Percentiles rank a stretch among this genome's conserved stretches.
These are phyloP conservation scores for Brassica cretica DNA, from an alignment of 345 rosid species.

Conservation along the genomic window DNA sequence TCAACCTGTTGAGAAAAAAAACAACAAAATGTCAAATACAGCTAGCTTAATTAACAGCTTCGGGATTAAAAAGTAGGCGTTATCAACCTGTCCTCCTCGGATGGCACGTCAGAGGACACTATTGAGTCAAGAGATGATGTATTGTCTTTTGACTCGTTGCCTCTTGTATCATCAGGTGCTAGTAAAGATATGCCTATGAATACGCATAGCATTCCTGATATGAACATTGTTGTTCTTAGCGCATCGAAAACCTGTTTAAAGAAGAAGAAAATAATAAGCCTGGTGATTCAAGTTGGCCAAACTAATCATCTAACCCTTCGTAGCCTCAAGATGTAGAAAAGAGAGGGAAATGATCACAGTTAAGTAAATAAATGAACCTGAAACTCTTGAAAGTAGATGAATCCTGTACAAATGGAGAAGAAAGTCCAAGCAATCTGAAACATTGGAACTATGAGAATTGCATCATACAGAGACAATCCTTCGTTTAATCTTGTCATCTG, in stretches of 20 bases:
- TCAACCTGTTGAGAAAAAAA: conserved; percentile 46
- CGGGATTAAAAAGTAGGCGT: neutral
- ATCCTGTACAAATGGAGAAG: conserved; percentile 98
- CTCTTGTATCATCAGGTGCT: conserved; percentile 95
- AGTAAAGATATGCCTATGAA: conserved; percentile 87
- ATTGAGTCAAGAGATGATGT: conserved; percentile 53
- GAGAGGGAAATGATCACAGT: neutral
- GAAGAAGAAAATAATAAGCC: conserved; percentile 6
- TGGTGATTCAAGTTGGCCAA: neutral
- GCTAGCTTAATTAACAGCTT: neutral
- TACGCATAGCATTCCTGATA: conserved; percentile 82
- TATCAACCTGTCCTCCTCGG: conserved; percentile 72
- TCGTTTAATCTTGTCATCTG: conserved; percentile 98
- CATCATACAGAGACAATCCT: conserved; percentile 88
- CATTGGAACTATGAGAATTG: conserved; percentile 98
- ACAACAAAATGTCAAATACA: neutral
- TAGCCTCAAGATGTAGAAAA: neutral
- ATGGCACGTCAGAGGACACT: conserved; percentile 53
- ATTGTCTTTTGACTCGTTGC: conserved; percentile 71
- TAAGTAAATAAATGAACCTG: conserved; percentile 55
- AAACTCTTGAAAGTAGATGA: conserved; percentile 95
- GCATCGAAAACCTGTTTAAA: conserved; percentile 76
- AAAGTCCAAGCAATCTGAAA: conserved; percentile 99
- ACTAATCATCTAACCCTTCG: neutral
- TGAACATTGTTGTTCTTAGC: conserved; percentile 90